These are phyloP conservation scores for Penicillium sumatraense DNA, from an alignment of 2,329 filamentous ascomycete genomes.

Conservation along the genomic window DNA sequence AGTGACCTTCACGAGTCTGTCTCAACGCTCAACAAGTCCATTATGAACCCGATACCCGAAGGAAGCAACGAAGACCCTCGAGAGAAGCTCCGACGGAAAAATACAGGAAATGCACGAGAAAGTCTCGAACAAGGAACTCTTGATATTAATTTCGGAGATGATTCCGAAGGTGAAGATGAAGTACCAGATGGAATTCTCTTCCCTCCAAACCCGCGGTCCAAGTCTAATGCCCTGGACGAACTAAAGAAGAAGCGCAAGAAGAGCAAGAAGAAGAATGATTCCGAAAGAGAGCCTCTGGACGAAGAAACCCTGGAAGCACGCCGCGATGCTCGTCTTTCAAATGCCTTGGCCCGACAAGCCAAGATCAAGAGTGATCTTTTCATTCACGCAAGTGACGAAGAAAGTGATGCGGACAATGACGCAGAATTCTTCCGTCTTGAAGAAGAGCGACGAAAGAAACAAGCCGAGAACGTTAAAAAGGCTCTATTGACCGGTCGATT, in stretches of 20 bases:
- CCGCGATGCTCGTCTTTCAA: conserved; percentile 65
- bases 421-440: conserved; percentile 78
- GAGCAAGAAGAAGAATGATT: conserved; percentile 48
- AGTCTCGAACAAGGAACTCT: conserved; percentile 39
- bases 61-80: conserved; percentile 76
- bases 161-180: conserved; percentile 65
- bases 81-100: conserved; percentile 76
- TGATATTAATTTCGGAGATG: conserved; percentile 70
- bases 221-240: conserved; percentile 58
- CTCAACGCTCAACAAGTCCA: conserved; percentile 75
- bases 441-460: conserved; percentile 66
- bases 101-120: conserved; percentile 44
- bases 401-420: conserved; percentile 77
- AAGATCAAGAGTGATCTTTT: conserved; percentile 85
- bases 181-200: conserved; percentile 68
- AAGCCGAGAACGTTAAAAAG: conserved; percentile 54
- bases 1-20: conserved; percentile 69
- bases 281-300: conserved; percentile 62
- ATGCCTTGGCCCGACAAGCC: conserved; percentile 74
- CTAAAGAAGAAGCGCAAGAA: conserved; percentile 66
- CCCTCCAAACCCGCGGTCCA: conserved; percentile 57
- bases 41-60: conserved; percentile 77
- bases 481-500: conserved; percentile 49
- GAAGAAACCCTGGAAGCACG: conserved; percentile 64
- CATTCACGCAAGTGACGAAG: conserved; percentile 84